These are phyloP conservation scores for Gracilaria vermiculophylla DNA, from an alignment of 23 red algal species.

Conservation along the genomic window DNA sequence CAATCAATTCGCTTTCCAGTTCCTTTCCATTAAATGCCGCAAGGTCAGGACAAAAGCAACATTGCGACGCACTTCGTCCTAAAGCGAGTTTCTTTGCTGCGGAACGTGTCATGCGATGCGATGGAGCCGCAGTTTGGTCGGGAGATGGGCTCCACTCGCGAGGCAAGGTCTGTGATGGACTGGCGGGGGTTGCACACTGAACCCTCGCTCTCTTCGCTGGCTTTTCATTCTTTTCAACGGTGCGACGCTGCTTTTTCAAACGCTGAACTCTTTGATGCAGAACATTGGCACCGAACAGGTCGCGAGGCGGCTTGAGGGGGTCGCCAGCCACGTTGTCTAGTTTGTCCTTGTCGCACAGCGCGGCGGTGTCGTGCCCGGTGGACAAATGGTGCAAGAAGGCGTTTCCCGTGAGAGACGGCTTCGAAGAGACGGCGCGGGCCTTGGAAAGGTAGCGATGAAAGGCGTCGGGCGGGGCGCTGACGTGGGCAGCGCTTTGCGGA, in stretches of 20 bases:
- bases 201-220: background rate
- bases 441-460: background rate
- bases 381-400: conserved; percentile 20
- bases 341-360: background rate
- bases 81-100: conserved; percentile 1
- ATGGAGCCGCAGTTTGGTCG: background rate
- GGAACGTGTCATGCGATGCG: conserved; percentile 14
- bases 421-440: background rate
- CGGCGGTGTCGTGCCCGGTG: background rate
- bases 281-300: background rate
- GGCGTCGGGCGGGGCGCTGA: background rate
- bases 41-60: conserved; percentile 67
- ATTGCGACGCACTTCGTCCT: conserved; percentile 21
- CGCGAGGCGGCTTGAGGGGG: background rate
- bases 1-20: conserved; percentile 73
- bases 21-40: conserved; percentile 37
- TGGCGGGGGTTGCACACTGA: background rate
- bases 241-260: background rate
- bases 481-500: background rate
- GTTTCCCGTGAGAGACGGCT: conserved; percentile 3
- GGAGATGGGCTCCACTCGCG: background rate
- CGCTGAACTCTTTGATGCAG: conserved; percentile 16
- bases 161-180: background rate
- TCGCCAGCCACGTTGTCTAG: background rate
- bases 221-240: background rate